Percentiles rank a stretch among this genome's conserved stretches.
Conservation (phyloP, 768 basidiomycete genomes). For the Kwoniella sp. region DNA sequence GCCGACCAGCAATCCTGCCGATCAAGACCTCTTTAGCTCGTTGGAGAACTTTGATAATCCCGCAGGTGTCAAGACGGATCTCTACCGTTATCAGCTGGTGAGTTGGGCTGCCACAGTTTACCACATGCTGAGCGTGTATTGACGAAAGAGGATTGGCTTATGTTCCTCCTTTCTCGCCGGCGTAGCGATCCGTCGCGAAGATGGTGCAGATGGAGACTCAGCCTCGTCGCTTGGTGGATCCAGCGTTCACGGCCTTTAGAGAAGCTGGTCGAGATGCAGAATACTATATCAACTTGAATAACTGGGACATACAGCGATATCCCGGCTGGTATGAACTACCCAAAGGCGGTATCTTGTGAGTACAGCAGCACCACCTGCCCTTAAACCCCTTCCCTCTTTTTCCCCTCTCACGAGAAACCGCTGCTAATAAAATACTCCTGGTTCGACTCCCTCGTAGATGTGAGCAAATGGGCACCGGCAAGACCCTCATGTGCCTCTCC, state of each 20-base stretch:
- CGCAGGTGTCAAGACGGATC: conserved; percentile 25
- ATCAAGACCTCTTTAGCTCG: conserved; percentile 26
- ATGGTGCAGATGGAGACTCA: conserved; percentile 46
- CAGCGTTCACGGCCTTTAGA: conserved; percentile 32
- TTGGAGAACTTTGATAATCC: conserved; percentile 26
- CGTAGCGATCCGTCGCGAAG: conserved; percentile 37
- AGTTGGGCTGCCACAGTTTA: conserved; percentile 2
- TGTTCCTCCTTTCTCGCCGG: background rate
- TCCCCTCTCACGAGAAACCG: no score
- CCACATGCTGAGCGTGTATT: background rate
- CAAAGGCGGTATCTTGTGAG: conserved; percentile 49
- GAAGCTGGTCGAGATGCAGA: conserved; percentile 31
- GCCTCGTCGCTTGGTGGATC: conserved; percentile 38
- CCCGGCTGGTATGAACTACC: conserved; percentile 49
- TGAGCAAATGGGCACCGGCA: conserved; percentile 57
- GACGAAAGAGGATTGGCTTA: background rate
- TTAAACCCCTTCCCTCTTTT: no score
- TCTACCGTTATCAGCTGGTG: conserved; percentile 43
- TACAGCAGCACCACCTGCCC: no score
- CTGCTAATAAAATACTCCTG: no score
- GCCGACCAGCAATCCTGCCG: background rate
- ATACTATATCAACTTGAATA: conserved; percentile 40
- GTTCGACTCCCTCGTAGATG: conserved; percentile 29
- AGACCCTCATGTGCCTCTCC: conserved; percentile 54
- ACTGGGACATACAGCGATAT: conserved; percentile 43